Evolutionary conservation across 345 rosid genomes (phyloP).

Genomic region (Garcia nutans): DNA sequence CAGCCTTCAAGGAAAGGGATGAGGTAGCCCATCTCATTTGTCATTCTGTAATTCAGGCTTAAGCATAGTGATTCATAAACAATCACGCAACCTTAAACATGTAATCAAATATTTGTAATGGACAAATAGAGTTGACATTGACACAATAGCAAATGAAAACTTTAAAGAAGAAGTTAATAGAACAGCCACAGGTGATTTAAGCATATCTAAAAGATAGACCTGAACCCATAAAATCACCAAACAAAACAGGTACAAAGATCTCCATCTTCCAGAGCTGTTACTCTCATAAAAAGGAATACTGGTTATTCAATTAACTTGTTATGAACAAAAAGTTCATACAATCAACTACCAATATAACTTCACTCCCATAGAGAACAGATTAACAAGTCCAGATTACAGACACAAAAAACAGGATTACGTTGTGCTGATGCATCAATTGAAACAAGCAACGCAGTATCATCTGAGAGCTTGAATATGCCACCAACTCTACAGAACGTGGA

Average conservation of each 20-base stretch:
- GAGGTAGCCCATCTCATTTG: too few species aligned
- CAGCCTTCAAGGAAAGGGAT: too few species aligned
- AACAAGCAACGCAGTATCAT: background rate
- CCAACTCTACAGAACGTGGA: background rate
- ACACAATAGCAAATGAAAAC: background rate
- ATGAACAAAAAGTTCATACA: background rate
- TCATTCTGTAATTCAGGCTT: background rate
- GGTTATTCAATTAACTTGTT: background rate
- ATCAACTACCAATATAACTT: background rate
- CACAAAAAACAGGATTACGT: too few species aligned
- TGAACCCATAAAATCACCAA: background rate
- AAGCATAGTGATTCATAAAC: background rate
- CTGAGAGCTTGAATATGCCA: background rate
- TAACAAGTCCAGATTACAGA: too few species aligned
- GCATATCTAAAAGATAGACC: background rate
- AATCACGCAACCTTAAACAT: background rate
- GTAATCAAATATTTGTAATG: too few species aligned
- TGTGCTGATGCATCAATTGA: background rate
- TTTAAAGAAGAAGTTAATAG: background rate
- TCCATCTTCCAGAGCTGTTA: background rate
- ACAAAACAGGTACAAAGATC: background rate
- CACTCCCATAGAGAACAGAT: background rate
- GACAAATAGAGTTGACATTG: background rate
- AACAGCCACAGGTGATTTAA: background rate
- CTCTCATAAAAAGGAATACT: background rate